Conservation (phyloP, 768 basidiomycete genomes). For the Hygrophorus russula region DNA sequence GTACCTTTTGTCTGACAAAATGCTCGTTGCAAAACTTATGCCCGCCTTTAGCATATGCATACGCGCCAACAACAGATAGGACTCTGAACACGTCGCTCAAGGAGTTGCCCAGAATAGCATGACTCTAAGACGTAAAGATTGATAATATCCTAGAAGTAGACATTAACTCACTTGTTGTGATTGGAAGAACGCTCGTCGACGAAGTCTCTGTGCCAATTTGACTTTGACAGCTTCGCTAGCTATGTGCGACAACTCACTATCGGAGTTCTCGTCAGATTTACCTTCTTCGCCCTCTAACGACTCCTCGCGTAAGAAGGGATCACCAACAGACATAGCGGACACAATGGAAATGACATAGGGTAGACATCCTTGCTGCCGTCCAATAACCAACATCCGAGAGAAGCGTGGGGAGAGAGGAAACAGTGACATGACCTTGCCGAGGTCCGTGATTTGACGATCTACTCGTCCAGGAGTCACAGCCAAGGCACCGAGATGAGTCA, state of each 20-base stretch:
- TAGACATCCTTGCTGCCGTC: constrained; percentile 73
- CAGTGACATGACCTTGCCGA: constrained; percentile 87
- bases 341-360: constrained; percentile 90
- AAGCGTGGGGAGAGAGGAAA: constrained; percentile 93
- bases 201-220: constrained; percentile 47
- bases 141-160: neutral
- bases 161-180: constrained; percentile 53
- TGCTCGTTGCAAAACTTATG: constrained; percentile 77
- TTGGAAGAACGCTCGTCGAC: constrained; percentile 73
- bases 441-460: constrained; percentile 64
- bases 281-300: constrained; percentile 35
- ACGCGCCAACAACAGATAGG: constrained; percentile 93
- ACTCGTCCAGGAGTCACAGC: constrained; percentile 21
- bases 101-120: constrained; percentile 68
- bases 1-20: constrained; percentile 83
- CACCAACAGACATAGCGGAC: constrained; percentile 85
- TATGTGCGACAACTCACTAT: constrained; percentile 29
- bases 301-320: constrained; percentile 89
- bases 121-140: constrained; percentile 33
- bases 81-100: constrained; percentile 81
- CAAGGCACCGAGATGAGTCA: constrained; percentile 79
- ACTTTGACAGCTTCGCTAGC: constrained; percentile 33
- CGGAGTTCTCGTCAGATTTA: constrained; percentile 25
- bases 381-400: constrained; percentile 90
- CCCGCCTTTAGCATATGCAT: constrained; percentile 81